Base-by-base conservation (phyloP, 306 rosid genomes). In the Albizia julibrissin region DNA sequence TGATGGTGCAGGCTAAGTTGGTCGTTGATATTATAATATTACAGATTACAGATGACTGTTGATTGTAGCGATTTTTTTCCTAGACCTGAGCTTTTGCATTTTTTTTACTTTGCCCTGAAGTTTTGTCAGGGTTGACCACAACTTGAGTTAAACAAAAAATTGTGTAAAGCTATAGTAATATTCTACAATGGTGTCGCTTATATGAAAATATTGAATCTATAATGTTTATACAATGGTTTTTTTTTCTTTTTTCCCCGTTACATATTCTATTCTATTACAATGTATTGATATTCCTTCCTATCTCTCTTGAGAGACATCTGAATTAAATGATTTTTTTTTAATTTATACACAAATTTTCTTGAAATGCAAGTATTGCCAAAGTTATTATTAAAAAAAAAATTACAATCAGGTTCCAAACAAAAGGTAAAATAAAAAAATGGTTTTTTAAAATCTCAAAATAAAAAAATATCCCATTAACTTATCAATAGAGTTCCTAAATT, bases 1-100 rank as follows among this genome's bases (percentile, higher is more conserved):
- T 52, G 91, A 79, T 59, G 31, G 34, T 46, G 76, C 92, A 47
- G 83, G 77, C 85, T 92, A 89, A 77, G 87, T 82, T 81, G 82
- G 74, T 46, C 68, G 77, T 74, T 87, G 77, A 84, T 75, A 43
- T 40, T 34, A 19, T 37, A 40, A 37, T 34, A 56, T 56, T 19
- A 31, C 62, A 4, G 21, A 18, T 18, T 52, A 33, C 62, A 15
- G 75, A 84, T 76, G 24, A 50, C 58, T 52, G 22, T 10, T 67
- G 21, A n/a, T 7, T 71, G 37, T 39, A 37, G 29, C 15, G 49
- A 0, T 12, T 70, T 77, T 67, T 49, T 49, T 49, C 27, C 61
- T 2, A 47, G 29, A 49, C 52, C 46, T 1, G 22, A 31, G 37
- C 59, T 69, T 62, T 79, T 13, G 22, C 46, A 21, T 19, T 52